Base-by-base conservation (phyloP, 805 yeast species). In the Starmerella khaoyaiensis region DNA sequence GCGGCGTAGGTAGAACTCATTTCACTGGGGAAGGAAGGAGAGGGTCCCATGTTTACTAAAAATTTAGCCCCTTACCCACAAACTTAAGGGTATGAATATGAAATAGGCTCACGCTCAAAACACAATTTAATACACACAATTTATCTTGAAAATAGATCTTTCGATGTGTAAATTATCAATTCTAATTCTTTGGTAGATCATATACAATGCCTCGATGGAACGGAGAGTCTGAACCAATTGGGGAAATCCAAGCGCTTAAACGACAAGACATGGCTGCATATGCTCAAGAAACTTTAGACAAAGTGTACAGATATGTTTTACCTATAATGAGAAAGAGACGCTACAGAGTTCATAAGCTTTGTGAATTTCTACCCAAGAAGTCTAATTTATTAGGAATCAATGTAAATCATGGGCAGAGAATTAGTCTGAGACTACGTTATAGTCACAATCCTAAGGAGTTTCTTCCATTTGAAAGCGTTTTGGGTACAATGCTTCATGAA, bases 401-500 rank as follows among this genome's bases (percentile, higher is more conserved):
- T 56, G 83, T 83, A 6, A 82, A 82, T 53, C 58, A 59, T 5
- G 97, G 97, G 1, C 62, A 62, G 41, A 79, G 78, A 54, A 74
- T 87, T 15, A 67, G 77, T 53, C 52, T 87, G 9, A 56, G 96
- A 40, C 60, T 87, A 24, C 63, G 97, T 39, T 67, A 69, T 21
- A 71, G 74, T 5, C 55, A 60, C 16, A 70, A 78, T 47, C 65
- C 64, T 19, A 48, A 49, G 22, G 49, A 52, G 39, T 84, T 86
- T 54, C 54, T 74, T 15, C 76, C 84, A 1, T 60, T 76, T 29
- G 63, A 58, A 57, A 74, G 74, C 35, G 59, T 86, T 2, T 53
- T 86, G 19, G 94, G 84, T 1, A 83, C 94, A 0, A 70, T 84
- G 74, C 61, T 87, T 4, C 97, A 87, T 57, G 97, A 87, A 55